phyloP scores from a whole-genome alignment of 1,284 basidiomycete genomes.

The Stygiomarasmius scandens region DNA sequence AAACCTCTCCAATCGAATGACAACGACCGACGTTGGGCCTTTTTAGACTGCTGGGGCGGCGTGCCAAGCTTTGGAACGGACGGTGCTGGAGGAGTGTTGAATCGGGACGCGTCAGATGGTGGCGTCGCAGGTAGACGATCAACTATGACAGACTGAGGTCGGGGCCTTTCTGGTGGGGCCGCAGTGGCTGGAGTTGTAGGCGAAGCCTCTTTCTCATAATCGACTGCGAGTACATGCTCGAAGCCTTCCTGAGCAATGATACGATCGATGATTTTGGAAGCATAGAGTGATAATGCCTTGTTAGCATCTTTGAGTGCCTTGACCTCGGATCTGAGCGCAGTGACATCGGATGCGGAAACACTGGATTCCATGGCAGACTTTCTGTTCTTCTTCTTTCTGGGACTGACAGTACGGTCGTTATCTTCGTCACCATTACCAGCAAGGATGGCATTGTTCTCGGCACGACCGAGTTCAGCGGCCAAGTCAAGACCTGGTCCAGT shows the following conservation, averaged over 20 bases:
- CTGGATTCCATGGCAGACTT: conserved; percentile 42
- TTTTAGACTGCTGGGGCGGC: conserved; percentile 37
- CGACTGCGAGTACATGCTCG: conserved; percentile 88
- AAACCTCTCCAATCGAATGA: conserved; percentile 83
- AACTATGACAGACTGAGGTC: conserved; percentile 64
- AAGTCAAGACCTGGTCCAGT: conserved; percentile 87
- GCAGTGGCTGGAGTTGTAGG: conserved; percentile 43
- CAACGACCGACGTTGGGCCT: conserved; percentile 68
- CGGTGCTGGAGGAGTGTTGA: conserved; percentile 38
- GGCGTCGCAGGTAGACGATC: conserved; percentile 45
- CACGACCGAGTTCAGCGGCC: conserved; percentile 87
- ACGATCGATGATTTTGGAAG: conserved; percentile 94
- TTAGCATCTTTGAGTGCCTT: conserved; percentile 93
- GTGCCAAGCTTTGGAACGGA: conserved; percentile 29
- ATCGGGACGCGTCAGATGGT: conserved; percentile 28
- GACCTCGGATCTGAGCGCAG: conserved; percentile 77
- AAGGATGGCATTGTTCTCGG: conserved; percentile 78
- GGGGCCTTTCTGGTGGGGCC: conserved; percentile 41
- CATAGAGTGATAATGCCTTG: conserved; percentile 91
- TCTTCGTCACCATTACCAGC: conserved; percentile 56
- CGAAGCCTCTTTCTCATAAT: conserved; percentile 64
- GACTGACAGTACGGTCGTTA: conserved; percentile 44
- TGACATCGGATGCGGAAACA: conserved; percentile 55
- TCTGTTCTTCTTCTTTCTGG: conserved; percentile 56
- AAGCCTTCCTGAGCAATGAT: conserved; percentile 94